Evolutionary conservation across 441 rosid species (phyloP), one percentile per base, ranked within the genome.

Genomic region (Pelargonium hybrid): DNA sequence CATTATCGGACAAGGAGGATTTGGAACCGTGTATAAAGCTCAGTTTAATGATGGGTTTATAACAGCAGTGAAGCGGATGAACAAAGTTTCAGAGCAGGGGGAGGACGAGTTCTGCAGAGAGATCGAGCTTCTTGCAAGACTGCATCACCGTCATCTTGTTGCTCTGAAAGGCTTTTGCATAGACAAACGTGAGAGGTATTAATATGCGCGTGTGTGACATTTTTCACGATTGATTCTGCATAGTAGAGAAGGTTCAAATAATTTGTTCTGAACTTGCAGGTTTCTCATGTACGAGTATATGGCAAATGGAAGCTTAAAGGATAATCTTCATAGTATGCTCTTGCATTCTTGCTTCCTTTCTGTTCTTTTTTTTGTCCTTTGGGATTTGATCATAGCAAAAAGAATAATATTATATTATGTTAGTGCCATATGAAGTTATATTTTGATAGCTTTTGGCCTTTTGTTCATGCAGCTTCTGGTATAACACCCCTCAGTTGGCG

Each of bases 131-230:
- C 89, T 94, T 76, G 93, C 97, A 65, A 86, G 88, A 79, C 82
- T 94, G 18, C 98, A 94, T 83, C 99, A 94, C 68, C 98, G 98
- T 59, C 97, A 94, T 82, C 97, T 94, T 13, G 97, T 92, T 67
- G 71, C 93, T 76, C 84, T 94, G 17, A 87, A 82, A 85, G 99
- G 99, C 67, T 94, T 94, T 73, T 94, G 96, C 84, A 79, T 83
- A 34, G 76, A 86, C 69, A 94, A 85, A 63, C 81, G 62, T 61
- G 93, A 90, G 80, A 92, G 98, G 98, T 94, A 80, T 48, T 54
- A 59, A 62, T 66, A 39, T 73, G 64, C 47, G 54, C 56, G 50
- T 20, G 7, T 18, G 26, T 56, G 4, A 15, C 41, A 23, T 13
- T 31, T 7, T 20, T 20, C 62, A 25, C 52, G 50, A 65, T 57